Evolutionary conservation across 345 rosid genomes (phyloP).

Genomic region (Eucalyptus globulus): DNA sequence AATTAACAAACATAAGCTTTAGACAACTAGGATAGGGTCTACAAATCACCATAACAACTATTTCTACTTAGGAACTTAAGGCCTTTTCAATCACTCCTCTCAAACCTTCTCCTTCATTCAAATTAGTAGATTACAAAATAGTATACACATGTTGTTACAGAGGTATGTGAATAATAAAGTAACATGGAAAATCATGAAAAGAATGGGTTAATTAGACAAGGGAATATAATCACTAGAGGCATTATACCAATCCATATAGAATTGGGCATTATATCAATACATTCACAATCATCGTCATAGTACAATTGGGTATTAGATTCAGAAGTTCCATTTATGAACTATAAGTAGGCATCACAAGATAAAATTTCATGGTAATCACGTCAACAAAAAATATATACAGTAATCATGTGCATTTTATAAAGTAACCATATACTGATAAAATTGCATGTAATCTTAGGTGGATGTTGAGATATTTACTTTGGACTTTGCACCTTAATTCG

Average conservation of each 20-base stretch:
- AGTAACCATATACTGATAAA: not conserved
- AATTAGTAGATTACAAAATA: not conserved
- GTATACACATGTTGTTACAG: not conserved
- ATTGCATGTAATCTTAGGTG: not conserved
- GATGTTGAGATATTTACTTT: constrained; percentile 20
- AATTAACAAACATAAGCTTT: not conserved
- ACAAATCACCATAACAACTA: not conserved
- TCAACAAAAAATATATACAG: not conserved
- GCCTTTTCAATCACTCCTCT: not conserved
- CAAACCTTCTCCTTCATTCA: not conserved
- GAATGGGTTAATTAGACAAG: not conserved
- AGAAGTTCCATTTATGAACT: not conserved
- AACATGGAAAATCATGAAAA: not conserved
- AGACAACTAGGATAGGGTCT: not conserved
- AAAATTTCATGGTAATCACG: not conserved
- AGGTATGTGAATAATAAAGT: not conserved
- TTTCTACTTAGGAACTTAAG: not conserved
- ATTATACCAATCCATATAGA: not conserved
- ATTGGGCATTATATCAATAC: not conserved
- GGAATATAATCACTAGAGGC: not conserved
- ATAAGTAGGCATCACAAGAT: not conserved
- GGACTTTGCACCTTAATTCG: constrained; percentile 34
- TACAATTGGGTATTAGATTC: not conserved
- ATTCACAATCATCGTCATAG: not conserved
- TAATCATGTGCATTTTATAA: not conserved